Evolutionary conservation across 768 basidiomycete genomes (phyloP).

Genomic region (Tricholoma bakamatsutake): DNA sequence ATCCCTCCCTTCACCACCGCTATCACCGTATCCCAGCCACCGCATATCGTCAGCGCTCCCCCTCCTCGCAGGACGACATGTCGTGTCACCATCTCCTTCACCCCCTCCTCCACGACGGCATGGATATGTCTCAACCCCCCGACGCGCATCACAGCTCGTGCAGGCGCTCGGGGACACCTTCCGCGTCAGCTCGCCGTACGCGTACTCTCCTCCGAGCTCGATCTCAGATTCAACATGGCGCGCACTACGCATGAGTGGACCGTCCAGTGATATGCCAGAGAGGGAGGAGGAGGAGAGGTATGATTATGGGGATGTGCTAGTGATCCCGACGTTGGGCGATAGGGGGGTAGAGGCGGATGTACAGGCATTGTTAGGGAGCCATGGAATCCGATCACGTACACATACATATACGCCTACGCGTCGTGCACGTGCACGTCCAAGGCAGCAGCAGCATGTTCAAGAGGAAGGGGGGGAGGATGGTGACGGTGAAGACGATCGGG

Average conservation of each 20-base stretch:
- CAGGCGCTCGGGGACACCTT: slow-evolving; percentile 56
- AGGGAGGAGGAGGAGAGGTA: slow-evolving; percentile 23
- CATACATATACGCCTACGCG: not conserved
- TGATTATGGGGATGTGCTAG: slow-evolving; percentile 44
- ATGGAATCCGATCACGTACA: slow-evolving; percentile 35
- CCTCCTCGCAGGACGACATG: slow-evolving; percentile 2
- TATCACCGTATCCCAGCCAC: not conserved
- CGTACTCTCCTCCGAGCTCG: slow-evolving; percentile 35
- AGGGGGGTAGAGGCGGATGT: slow-evolving; percentile 50
- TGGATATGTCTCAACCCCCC: slow-evolving; percentile 14
- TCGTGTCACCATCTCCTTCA: not conserved
- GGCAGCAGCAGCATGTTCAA: slow-evolving; percentile 2
- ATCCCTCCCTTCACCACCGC: slow-evolving; percentile 5
- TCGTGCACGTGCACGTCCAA: not conserved
- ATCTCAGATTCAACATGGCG: slow-evolving; percentile 43
- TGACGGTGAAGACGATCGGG: slow-evolving; percentile 13
- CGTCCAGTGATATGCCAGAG: not conserved
- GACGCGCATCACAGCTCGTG: slow-evolving; percentile 37
- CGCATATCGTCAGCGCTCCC: slow-evolving; percentile 2
- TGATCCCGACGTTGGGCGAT: slow-evolving; percentile 52
- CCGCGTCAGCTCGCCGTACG: slow-evolving; percentile 39
- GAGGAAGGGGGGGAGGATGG: slow-evolving; percentile 18
- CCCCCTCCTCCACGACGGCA: slow-evolving; percentile 1
- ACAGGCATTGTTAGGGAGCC: slow-evolving; percentile 46
- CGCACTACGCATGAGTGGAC: slow-evolving; percentile 23